Evolutionary conservation across 768 basidiomycete species (phyloP).

Genomic region (Termitomyces sp.): DNA sequence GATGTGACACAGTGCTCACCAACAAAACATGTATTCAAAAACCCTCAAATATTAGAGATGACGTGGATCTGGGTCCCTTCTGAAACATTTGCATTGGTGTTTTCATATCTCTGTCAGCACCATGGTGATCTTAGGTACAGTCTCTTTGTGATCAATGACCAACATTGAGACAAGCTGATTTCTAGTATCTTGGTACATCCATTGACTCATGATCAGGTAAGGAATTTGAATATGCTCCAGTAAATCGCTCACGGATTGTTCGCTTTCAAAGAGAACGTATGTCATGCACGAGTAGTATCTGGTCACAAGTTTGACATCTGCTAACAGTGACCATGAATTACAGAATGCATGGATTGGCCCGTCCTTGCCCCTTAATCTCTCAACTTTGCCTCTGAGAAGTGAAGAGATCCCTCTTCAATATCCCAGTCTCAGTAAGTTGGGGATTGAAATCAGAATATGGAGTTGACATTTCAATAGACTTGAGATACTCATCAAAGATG

Average conservation of each 20-base stretch:
- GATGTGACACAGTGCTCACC: background rate
- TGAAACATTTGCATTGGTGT: slow-evolving; percentile 71
- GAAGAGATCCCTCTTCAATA: slow-evolving; percentile 66
- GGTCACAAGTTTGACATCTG: background rate
- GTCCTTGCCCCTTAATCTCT: slow-evolving; percentile 61
- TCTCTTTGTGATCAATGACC: background rate
- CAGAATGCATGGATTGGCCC: slow-evolving; percentile 73
- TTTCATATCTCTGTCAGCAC: slow-evolving; percentile 68
- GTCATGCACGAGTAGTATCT: slow-evolving; percentile 12
- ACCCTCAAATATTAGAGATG: background rate
- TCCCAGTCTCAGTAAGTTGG: slow-evolving; percentile 50
- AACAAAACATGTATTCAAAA: slow-evolving; percentile 5
- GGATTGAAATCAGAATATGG: background rate
- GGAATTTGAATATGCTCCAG: slow-evolving; percentile 10
- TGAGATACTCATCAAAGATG: slow-evolving; percentile 60
- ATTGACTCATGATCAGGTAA: slow-evolving; percentile 62
- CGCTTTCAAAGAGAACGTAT: slow-evolving; percentile 40
- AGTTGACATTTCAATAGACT: slow-evolving; percentile 31
- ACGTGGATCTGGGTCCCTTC: slow-evolving; percentile 75
- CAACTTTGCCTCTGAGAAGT: slow-evolving; percentile 42
- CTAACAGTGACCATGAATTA: slow-evolving; percentile 59
- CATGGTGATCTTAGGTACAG: slow-evolving; percentile 61
- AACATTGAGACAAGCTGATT: background rate
- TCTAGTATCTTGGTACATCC: slow-evolving; percentile 72
- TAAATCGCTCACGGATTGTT: background rate